Evolutionary conservation across 202 grass and related monocot genomes (phyloP), one percentile per base, ranked within the genome.

Genomic region (Cymbopogon flexuosus): DNA sequence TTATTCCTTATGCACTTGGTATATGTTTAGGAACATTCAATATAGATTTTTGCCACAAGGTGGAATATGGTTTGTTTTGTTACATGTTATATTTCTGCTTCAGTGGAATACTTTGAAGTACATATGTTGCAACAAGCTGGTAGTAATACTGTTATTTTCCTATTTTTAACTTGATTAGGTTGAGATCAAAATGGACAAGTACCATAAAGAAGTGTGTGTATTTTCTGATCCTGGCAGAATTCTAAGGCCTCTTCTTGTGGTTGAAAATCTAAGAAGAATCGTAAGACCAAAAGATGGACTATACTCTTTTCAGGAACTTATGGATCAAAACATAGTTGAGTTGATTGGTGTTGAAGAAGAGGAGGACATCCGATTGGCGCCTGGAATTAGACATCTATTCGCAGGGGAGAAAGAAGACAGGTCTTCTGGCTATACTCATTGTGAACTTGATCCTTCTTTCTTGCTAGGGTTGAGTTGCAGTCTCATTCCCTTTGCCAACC

Each of bases 191-290:
- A 86, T 75, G 81, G 94, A 97, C 81, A 80, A 62, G 66, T 56
- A 83, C 74, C 68, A 92, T 46, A 94, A 86, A 85, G 94, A 97
- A 89, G 79, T 97, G 40, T 83, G 88, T 78, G 73, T 97, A 80
- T 94, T 92, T 88, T 90, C 91, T 70, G 94, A 97, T 92, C 43
- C 85, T 2, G 94, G 94, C 49, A 90, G 94, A 87, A 90, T 97
- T 68, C 56, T 97, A 40, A 91, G 91, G 65, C 94, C 94, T 41
- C 94, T 97, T 85, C 90, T 97, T 86, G 68, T 97, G 51, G 85
- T 97, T 75, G 84, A 97, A 63, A 97, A 92, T 86, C 81, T 97
- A 23, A 83, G 88, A 77, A 94, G 76, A 60, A 94, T 94, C 54
- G 84, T 12, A 19, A 90, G 76, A 56, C 83, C 65, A 1, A 92